Conservation (phyloP, 2,329 filamentous ascomycete species). For the Fusarium pininemorale region DNA sequence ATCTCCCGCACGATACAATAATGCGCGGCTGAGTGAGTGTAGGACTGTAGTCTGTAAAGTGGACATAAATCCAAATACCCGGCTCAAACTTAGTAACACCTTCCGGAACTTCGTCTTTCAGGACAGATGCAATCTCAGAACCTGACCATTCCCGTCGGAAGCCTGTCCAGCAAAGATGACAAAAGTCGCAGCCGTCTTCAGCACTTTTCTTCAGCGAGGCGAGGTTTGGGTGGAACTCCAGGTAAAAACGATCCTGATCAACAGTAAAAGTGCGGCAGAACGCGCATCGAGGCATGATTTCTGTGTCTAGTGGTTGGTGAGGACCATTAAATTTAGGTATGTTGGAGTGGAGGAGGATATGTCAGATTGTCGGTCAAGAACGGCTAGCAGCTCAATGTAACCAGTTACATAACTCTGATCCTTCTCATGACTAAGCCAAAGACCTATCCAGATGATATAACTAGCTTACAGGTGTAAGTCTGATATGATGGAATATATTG, state of each 20-base stretch:
- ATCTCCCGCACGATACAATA: background rate
- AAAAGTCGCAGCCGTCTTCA: slow-evolving; percentile 8
- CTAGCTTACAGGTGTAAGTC: rapidly evolving
- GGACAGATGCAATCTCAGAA: background rate
- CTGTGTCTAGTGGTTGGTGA: background rate
- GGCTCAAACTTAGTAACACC: background rate
- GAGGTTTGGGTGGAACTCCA: background rate
- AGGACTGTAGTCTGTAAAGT: background rate
- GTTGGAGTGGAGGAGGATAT: background rate
- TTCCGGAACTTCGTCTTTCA: background rate
- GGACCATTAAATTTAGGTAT: background rate
- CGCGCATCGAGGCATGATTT: background rate
- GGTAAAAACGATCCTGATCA: background rate
- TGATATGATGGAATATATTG: rapidly evolving
- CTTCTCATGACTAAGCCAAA: background rate
- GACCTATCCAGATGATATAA: too few relatives aligned
- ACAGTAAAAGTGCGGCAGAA: background rate
- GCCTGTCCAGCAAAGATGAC: slow-evolving; percentile 6
- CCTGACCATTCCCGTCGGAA: background rate
- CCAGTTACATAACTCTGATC: background rate
- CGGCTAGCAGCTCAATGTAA: background rate
- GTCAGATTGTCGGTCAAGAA: background rate
- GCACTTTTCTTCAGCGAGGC: background rate
- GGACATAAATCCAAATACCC: background rate
- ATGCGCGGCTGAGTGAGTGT: background rate